Base-by-base conservation (phyloP, 2,329 filamentous ascomycete genomes). In the Pestalotiopsis sp. region DNA sequence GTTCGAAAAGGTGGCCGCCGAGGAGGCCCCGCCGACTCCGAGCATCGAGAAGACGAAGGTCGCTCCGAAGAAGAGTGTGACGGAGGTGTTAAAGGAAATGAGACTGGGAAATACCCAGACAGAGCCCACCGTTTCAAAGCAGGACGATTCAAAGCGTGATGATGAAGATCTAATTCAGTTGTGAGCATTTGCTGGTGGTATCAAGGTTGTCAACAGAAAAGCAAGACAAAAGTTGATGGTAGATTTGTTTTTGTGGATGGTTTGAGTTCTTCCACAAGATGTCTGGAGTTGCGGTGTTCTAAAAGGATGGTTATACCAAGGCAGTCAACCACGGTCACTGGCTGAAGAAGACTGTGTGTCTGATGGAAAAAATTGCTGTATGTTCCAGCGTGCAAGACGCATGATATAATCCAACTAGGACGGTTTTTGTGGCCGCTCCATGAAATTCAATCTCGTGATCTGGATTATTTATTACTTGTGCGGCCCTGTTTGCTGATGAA, bases 41-140 rank as follows among this genome's bases (percentile, higher is more conserved):
- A 41, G 14, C 3, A 77, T 77, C 58, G 68, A 74, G 70, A 76
- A 70, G 64, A 2, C 70, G 23, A 57, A 67, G 4, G 39, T 65
- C 56, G 60, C 2, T 2, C 60, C 58, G 27, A 23, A 56, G 0
- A 71, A 66, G 67, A 45, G 62, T 4, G 70, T 75, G 2, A 70
- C 66, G 38, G 69, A 74, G 39, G 60, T 71, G 61, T 38, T 76
- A 36, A 20, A 70, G 13, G 70, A 72, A 13, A 68, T 76, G 71
- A 68, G 70, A 56, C 17, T 66, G 25, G 36, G 17, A 23, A 45
- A 58, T 17, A 9, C 13, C 25, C 52, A 39, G 17, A 14, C 12
- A 2, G 17, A 36, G 13, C 11, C 14, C 12, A 17, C 4, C 59
- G 17, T 17, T 62, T 4, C 31, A 7, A 31, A 39, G 20, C 25